Evolutionary conservation across 257 asterid species (phyloP).

Genomic region (Gardenia jasminoides): DNA sequence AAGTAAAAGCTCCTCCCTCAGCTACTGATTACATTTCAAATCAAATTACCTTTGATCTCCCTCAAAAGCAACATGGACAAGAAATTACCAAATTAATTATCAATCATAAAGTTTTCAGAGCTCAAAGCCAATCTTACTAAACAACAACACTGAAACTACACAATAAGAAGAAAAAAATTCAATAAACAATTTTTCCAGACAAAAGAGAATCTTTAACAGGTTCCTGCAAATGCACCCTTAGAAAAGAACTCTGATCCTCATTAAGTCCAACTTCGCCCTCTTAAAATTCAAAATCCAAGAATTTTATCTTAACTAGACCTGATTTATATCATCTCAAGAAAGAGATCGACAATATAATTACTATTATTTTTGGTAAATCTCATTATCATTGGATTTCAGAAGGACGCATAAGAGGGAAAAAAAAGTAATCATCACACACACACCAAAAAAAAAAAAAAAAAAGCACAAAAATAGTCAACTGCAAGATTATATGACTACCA

Average conservation of each 20-base stretch:
- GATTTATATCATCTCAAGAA: conserved; percentile 5
- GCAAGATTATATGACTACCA: neutral
- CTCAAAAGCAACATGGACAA: neutral
- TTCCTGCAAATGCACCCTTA: neutral
- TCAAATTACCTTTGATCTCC: neutral
- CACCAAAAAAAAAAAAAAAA: too few relatives aligned
- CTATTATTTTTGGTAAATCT: neutral
- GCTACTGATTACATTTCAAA: conserved; percentile 12
- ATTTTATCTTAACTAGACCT: neutral
- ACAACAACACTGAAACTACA: neutral
- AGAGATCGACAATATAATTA: neutral
- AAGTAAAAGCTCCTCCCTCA: conserved; percentile 24
- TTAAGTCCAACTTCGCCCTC: neutral
- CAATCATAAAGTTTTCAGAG: conserved; percentile 1
- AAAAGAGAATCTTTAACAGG: neutral
- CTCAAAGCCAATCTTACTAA: neutral
- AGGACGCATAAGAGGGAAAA: too few relatives aligned
- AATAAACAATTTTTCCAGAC: neutral
- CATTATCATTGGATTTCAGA: neutral
- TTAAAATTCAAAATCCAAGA: neutral
- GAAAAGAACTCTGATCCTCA: neutral
- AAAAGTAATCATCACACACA: too few relatives aligned
- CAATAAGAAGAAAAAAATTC: neutral
- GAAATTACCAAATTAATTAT: neutral
- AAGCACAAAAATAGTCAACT: neutral